phyloP scores from a whole-genome alignment of 345 rosid species.

The Salix arbutifolia region DNA sequence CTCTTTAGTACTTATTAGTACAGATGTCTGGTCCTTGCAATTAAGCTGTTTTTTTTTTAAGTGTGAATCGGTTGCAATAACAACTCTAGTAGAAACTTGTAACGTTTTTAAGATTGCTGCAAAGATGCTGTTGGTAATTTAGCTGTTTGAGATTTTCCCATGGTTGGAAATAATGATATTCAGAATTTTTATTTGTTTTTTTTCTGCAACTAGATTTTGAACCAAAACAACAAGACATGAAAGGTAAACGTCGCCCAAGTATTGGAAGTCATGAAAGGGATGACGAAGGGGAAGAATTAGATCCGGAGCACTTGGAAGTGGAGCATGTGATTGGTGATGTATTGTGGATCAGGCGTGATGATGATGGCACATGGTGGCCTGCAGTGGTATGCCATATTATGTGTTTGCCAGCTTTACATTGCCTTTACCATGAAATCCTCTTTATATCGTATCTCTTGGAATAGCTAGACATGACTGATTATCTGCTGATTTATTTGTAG shows the following conservation, averaged over 20 bases:
- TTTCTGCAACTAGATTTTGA: constrained; percentile 10
- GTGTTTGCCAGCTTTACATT: background rate
- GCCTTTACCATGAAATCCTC: background rate
- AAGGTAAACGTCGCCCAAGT: constrained; percentile 12
- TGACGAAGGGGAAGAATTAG: constrained; percentile 17
- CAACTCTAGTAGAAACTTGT: background rate
- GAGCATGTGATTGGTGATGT: constrained; percentile 34
- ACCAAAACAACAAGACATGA: constrained; percentile 12
- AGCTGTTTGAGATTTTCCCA: background rate
- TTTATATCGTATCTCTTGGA: background rate
- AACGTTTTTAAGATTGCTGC: background rate
- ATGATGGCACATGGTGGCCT: constrained; percentile 55
- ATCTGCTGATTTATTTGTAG: constrained; percentile 25
- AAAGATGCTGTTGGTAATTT: background rate
- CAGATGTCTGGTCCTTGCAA: background rate
- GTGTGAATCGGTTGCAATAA: background rate
- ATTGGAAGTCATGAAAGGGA: constrained; percentile 11
- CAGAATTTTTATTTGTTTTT: background rate
- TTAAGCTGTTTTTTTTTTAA: background rate
- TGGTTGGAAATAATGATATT: background rate
- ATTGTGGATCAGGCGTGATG: constrained; percentile 39
- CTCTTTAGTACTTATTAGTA: background rate
- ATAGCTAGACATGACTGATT: background rate
- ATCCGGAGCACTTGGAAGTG: constrained; percentile 18
- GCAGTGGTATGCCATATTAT: constrained; percentile 38